Base-by-base conservation (phyloP, 176 grass and related monocot species). In the Carex scoparia region DNA sequence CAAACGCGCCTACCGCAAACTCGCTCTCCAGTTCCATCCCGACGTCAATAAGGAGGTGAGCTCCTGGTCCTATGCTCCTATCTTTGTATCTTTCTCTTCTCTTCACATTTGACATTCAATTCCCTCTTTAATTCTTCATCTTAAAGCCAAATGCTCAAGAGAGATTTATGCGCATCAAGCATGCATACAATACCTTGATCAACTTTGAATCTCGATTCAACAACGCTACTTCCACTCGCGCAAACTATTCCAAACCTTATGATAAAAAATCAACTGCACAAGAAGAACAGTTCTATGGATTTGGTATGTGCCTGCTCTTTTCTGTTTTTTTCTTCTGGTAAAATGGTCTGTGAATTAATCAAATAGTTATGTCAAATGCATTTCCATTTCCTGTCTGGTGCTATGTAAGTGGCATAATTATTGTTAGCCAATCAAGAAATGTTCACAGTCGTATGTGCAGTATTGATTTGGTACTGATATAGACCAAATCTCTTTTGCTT, bases 151-250 rank as follows among this genome's bases (percentile, higher is more conserved):
- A 98, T 75, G 89, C 89, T 15, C 93, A 95, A 70, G 86, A 98
- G 76, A 98, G 85, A 84, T 98, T 98, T 69, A 87, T 98, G 91
- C 85, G 88, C 77, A 93, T 98, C 90, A 95, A 95, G 87, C 93
- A 98, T 81, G 91, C 95, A 1, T 98, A 98, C 84, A 95, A 93
- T 79, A 91, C 93, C 2, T 86, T 98, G 55, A 88, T 93, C 84
- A 98, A 92, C 78, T 94, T 89, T 6, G 91, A 90, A 67, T 87
- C 86, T 70, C 86, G 89, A 56, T 98, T 79, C 82, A 94, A 87
- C 72, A 83, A 87, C 59, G 73, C 87, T 19, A 83, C 68, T 66
- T 80, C 68, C 76, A 82, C 73, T 62, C 86, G 61, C 23, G 33
- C 83, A 42, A 89, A 92, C 75, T 91, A 81, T 69, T 92, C 89